These are phyloP conservation scores for Ganoderma sinense DNA, from an alignment of 1,284 basidiomycete genomes.

Conservation along the genomic window DNA sequence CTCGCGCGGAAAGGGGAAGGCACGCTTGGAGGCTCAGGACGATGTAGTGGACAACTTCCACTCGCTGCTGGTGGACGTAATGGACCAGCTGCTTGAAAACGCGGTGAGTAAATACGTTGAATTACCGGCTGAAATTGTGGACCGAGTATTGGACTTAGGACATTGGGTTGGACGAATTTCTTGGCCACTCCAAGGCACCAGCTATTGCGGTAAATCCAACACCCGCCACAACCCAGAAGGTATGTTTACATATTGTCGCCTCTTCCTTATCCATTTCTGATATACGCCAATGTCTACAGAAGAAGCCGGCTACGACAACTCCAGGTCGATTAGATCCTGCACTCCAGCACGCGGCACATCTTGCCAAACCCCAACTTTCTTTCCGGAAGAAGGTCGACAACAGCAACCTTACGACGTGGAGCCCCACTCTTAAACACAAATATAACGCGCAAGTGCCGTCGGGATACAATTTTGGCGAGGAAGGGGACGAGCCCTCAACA, in stretches of 20 bases:
- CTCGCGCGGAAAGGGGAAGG: slow-evolving; percentile 57
- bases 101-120: slow-evolving; percentile 61
- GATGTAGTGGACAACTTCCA: slow-evolving; percentile 87
- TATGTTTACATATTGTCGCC: slow-evolving; percentile 18
- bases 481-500: slow-evolving; percentile 46
- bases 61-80: slow-evolving; percentile 78
- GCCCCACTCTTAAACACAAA: slow-evolving; percentile 72
- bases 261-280: background rate
- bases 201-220: slow-evolving; percentile 62
- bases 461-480: slow-evolving; percentile 61
- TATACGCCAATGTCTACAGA: slow-evolving; percentile 17
- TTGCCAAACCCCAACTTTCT: slow-evolving; percentile 81
- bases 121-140: background rate
- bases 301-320: slow-evolving; percentile 38
- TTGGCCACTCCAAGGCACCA: slow-evolving; percentile 75
- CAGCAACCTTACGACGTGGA: slow-evolving; percentile 60
- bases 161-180: slow-evolving; percentile 80
- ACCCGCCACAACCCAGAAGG: slow-evolving; percentile 39
- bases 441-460: slow-evolving; percentile 84
- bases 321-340: slow-evolving; percentile 60
- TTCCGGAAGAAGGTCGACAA: slow-evolving; percentile 74
- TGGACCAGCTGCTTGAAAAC: slow-evolving; percentile 88
- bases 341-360: slow-evolving; percentile 72
- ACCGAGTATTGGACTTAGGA: slow-evolving; percentile 56
- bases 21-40: slow-evolving; percentile 67